Base-by-base conservation (phyloP, 2,329 filamentous ascomycete species). In the Penicillium sp. region DNA sequence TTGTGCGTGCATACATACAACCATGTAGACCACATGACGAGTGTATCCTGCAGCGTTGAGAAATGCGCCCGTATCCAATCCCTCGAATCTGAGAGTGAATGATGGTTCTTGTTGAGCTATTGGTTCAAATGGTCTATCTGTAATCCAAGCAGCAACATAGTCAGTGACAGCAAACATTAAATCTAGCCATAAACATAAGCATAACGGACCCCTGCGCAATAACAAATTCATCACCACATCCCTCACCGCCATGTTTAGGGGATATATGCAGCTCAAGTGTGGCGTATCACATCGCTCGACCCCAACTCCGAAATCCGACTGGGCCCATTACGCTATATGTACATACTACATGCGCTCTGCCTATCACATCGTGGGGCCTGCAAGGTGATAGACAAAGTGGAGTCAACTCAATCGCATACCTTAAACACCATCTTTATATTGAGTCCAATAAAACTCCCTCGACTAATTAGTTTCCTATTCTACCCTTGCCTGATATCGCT, bases 401-500 rank as follows among this genome's bases (percentile, higher is more conserved):
- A 51, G 39, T 19, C 6, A 27, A 21, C 15, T 11, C n/a, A 29
- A 33, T 31, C 6, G 10, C 11, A 44, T 33, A 23, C 34, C 10
- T 15, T n/a, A 25, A 45, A 25, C 29, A 16, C 29, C 49, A 9
- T 33, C 6, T 34, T 33, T 50, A 31, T 31, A 34, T 45, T 34
- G 1, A 36, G 10, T n/a, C 11, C 5, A 15, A 44, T 25, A 11
- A 34, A n/a, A 11, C 23, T 1, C 15, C 2, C 6, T n/a, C 6
- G 4, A 10, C 6, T 23, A 33, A 27, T 7, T 2, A 23, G 1
- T 10, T 21, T 29, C 3, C 41, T 47, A 48, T 40, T 48, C 25
- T 15, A 55, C 29, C 27, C 44, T 50, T 4, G 52, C 52, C 23
- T 55, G 52, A 1, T 55, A 55, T 23, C 52, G 31, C 3, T 55